A percentile compares a stretch with the other conserved stretches of the same genome.
Evolutionary conservation across 352 stramenopile species (phyloP).

Genomic region (Thalassiosira oceanica): DNA sequence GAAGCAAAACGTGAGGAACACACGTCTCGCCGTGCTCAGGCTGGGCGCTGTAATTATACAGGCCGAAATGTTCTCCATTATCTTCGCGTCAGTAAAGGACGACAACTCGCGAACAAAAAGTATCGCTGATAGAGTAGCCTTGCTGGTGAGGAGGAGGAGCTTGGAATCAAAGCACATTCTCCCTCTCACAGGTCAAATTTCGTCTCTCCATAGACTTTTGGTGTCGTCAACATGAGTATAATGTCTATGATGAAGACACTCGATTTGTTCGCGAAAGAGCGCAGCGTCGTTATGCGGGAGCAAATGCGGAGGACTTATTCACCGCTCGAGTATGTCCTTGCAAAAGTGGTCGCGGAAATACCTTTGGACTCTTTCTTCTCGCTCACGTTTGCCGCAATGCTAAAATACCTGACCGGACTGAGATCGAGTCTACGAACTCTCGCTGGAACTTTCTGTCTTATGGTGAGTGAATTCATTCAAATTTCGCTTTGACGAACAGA

Average conservation of each 20-base stretch:
- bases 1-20: conserved; percentile 74
- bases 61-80: conserved; percentile 62
- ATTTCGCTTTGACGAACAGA: too few relatives aligned
- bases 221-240: conserved; percentile 76
- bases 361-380: conserved; percentile 69
- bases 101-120: conserved; percentile 59
- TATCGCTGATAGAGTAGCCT: conserved; percentile 75
- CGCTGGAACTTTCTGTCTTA: conserved; percentile 61
- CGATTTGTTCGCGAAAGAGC: conserved; percentile 77
- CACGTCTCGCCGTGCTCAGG: conserved; percentile 54
- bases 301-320: conserved; percentile 70
- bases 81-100: conserved; percentile 66
- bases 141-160: too few relatives aligned
- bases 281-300: conserved; percentile 73
- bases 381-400: conserved; percentile 59
- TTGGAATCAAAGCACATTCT: too few relatives aligned
- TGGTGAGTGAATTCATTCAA: conserved; percentile 67
- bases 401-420: conserved; percentile 61
- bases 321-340: conserved; percentile 67
- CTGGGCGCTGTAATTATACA: conserved; percentile 54
- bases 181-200: too few relatives aligned
- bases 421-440: conserved; percentile 47
- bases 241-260: conserved; percentile 81
- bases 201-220: too few relatives aligned
- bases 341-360: conserved; percentile 50